Base-by-base conservation (phyloP, 352 stramenopile species). In the Pythium utonaiense region DNA sequence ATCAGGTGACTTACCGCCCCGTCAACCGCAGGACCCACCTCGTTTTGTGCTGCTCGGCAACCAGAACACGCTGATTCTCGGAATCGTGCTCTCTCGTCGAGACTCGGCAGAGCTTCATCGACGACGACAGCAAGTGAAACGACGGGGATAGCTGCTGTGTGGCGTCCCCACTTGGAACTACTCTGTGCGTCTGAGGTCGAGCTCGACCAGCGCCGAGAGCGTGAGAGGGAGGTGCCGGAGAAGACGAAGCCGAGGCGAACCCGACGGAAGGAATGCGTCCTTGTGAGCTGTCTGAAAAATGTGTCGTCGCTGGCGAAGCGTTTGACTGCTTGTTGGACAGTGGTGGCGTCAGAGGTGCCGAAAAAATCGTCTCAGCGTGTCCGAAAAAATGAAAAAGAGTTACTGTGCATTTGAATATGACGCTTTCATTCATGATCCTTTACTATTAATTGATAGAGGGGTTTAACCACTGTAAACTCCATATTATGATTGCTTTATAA, bases 21-120 rank as follows among this genome's bases (percentile, higher is more conserved):
- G 50, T 14, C 30, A 28, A 3, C 19, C 31, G 0, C 31, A 22
- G n/a, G 16, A 25, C 31, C 50, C n/a, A 4, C 50, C 50, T 5
- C 28, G 31, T 3, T 36, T 56, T 4, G 50, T 56, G 31, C 50
- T 56, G 27, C 50, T 56, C 50, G 50, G 50, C 19, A 56, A 56
- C 50, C 19, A 44, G 30, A n/a, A 56, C 17, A 56, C 50, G 10
- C 30, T 56, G n/a, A 45, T 56, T 21, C 50, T 56, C 6, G 50
- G 50, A 30, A 16, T 56, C 19, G 50, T 56, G 30, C 50, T 56
- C 16, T 56, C 50, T 13, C 34, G 34, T 41, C 34, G 34, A 41
- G 34, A 41, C 34, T 41, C 34, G 13, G 34, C 34, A 41, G 34
- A 41, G 12, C 34, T 41, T 41, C 34, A 41, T 41, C 34, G 34